phyloP scores from a whole-genome alignment of 169 alveolate species.

The Pseudocohnilembus persalinus region DNA sequence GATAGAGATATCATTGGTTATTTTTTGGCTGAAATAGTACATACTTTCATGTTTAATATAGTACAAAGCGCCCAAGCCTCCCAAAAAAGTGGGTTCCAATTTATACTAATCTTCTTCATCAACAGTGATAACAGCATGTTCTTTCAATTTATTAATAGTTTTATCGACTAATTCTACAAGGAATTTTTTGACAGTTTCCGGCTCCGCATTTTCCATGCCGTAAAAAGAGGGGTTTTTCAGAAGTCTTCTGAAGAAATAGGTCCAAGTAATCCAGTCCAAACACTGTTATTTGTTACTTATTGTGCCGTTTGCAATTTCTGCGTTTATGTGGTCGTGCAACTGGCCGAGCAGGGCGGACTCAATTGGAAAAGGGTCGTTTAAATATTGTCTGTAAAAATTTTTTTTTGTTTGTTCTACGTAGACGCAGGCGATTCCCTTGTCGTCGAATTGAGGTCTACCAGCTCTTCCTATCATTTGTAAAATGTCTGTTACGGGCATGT shows the following conservation, averaged over 20 bases:
- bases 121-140: conserved; percentile 62
- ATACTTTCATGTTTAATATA: conserved; percentile 67
- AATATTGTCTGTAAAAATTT: conserved; percentile 95
- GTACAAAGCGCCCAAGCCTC: conserved; percentile 77
- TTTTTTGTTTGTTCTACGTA: conserved; percentile 95
- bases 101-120: conserved; percentile 66
- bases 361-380: conserved; percentile 99
- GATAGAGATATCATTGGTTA: conserved; percentile 45
- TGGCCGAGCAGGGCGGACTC: conserved; percentile 92
- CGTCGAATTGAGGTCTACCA: conserved; percentile 99
- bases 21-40: conserved; percentile 33
- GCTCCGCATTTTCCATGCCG: conserved; percentile 48
- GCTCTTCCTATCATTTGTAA: conserved; percentile 93
- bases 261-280: conserved; percentile 88
- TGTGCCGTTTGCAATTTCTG: conserved; percentile 97
- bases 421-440: conserved; percentile 95
- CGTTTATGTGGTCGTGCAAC: conserved; percentile 96
- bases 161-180: conserved; percentile 49
- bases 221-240: conserved; percentile 87
- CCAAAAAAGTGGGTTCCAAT: conserved; percentile 61
- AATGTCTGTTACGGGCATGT: conserved; percentile 94
- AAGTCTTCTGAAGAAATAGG: conserved; percentile 87
- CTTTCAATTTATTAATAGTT: conserved; percentile 53
- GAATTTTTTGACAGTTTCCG: conserved; percentile 55
- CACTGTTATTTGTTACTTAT: conserved; percentile 76